Percentiles rank a stretch among this genome's conserved stretches.
These are phyloP conservation scores for Cyberlindnera mississippiensis DNA, from an alignment of 805 yeast species.

Conservation along the genomic window DNA sequence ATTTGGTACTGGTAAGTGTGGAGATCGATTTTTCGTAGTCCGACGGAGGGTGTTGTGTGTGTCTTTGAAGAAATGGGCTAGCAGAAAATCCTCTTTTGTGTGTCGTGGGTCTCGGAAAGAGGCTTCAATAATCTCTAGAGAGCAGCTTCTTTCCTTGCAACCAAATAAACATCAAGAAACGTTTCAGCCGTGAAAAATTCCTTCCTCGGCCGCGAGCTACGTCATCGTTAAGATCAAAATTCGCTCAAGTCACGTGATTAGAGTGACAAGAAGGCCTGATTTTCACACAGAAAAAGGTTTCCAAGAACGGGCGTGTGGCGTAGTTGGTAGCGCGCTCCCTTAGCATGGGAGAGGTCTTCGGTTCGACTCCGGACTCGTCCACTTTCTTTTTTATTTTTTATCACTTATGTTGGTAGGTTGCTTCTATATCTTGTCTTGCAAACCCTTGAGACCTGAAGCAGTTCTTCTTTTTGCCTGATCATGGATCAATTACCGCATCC, in stretches of 20 bases:
- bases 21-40: too few relatives aligned
- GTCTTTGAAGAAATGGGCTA: not conserved
- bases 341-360: conserved; percentile 79
- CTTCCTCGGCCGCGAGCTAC: not conserved
- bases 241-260: not conserved
- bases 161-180: not conserved
- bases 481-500: too few relatives aligned
- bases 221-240: not conserved
- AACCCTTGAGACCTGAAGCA: too few relatives aligned
- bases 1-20: too few relatives aligned
- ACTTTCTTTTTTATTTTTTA: conserved; percentile 29
- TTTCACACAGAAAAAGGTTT: too few relatives aligned
- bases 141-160: too few relatives aligned
- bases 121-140: too few relatives aligned
- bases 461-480: too few relatives aligned
- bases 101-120: not conserved
- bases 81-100: not conserved
- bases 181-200: conserved; percentile 1
- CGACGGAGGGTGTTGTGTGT: not conserved
- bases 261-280: too few relatives aligned
- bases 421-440: too few relatives aligned
- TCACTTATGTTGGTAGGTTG: too few relatives aligned
- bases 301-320: conserved; percentile 63
- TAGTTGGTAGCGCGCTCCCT: conserved; percentile 81
- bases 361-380: conserved; percentile 78